Conservation (phyloP, 1,284 basidiomycete species). For the Cutaneotrichosporon cutaneum region DNA sequence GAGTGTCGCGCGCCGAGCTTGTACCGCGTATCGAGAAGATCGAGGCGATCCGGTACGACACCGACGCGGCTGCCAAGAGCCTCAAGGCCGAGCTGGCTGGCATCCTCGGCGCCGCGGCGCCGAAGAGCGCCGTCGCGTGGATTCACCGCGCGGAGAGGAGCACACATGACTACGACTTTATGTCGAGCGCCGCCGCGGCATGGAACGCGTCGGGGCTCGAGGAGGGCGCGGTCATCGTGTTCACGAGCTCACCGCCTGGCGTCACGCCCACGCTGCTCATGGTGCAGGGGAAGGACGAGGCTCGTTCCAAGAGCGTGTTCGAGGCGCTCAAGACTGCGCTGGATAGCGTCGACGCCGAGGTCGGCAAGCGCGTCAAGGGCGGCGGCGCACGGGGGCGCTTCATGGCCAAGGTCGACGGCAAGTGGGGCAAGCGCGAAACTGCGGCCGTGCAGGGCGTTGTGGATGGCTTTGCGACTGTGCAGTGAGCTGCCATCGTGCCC, state of each 20-base stretch:
- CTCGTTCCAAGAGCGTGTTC: constrained; percentile 62
- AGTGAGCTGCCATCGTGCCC: constrained; percentile 26
- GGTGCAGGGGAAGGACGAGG: constrained; percentile 62
- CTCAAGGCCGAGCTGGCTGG: constrained; percentile 67
- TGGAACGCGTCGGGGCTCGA: constrained; percentile 11
- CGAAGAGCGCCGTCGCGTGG: constrained; percentile 34
- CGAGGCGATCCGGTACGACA: constrained; percentile 64
- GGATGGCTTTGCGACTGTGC: constrained; percentile 5
- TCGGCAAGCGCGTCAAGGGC: constrained; percentile 45
- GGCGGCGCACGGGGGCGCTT: constrained; percentile 53
- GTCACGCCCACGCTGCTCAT: constrained; percentile 57
- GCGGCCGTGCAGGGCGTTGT: constrained; percentile 28
- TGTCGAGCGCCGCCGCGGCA: constrained; percentile 17
- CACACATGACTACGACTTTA: constrained; percentile 49
- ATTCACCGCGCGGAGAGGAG: constrained; percentile 26
- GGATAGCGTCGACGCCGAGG: constrained; percentile 56
- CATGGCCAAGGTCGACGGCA: constrained; percentile 52
- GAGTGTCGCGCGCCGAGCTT: constrained; percentile 57
- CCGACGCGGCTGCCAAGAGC: constrained; percentile 64
- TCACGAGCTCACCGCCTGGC: constrained; percentile 30
- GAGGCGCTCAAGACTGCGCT: constrained; percentile 58
- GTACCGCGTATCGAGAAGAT: constrained; percentile 57
- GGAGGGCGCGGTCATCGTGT: constrained; percentile 53
- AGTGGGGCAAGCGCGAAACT: constrained; percentile 42
- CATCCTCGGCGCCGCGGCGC: constrained; percentile 58